Conservation (phyloP, 768 basidiomycete species). For the Sutorius australiensis region DNA sequence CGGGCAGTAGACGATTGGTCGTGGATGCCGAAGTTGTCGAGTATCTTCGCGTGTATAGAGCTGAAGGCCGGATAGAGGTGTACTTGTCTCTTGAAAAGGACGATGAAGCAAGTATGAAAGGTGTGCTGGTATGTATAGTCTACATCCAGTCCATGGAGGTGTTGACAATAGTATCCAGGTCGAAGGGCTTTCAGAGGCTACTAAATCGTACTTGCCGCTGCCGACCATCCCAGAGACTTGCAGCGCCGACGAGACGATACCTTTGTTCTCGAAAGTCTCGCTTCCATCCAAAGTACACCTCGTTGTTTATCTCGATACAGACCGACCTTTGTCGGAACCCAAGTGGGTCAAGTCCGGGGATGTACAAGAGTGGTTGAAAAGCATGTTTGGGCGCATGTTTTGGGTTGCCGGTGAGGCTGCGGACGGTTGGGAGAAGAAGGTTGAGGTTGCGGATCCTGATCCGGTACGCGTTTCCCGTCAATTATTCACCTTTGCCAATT, state of each 20-base stretch:
- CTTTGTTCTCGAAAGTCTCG: slow-evolving; percentile 59
- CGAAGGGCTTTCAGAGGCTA: slow-evolving; percentile 67
- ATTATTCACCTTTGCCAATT: not conserved
- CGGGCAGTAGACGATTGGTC: slow-evolving; percentile 80
- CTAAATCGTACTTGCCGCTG: slow-evolving; percentile 66
- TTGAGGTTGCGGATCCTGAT: slow-evolving; percentile 90
- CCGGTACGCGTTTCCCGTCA: slow-evolving; percentile 55
- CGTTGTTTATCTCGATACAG: slow-evolving; percentile 77
- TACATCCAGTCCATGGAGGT: slow-evolving; percentile 1
- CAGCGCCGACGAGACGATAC: slow-evolving; percentile 60
- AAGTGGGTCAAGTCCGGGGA: slow-evolving; percentile 97
- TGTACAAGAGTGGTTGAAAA: slow-evolving; percentile 89
- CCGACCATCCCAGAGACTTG: slow-evolving; percentile 40
- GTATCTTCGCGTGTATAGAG: slow-evolving; percentile 72
- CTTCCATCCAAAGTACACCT: slow-evolving; percentile 60
- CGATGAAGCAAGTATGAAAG: slow-evolving; percentile 56
- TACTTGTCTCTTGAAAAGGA: slow-evolving; percentile 56
- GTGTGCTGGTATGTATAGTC: slow-evolving; percentile 61
- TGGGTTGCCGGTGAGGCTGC: slow-evolving; percentile 80
- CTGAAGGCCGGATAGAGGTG: slow-evolving; percentile 85
- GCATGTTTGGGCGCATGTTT: slow-evolving; percentile 84
- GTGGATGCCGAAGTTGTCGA: slow-evolving; percentile 87
- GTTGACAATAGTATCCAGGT: slow-evolving; percentile 42
- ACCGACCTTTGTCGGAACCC: slow-evolving; percentile 87
- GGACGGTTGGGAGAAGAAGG: slow-evolving; percentile 94